Percentiles rank a stretch among this genome's conserved stretches.
Conservation (phyloP, 331 rosid species). For the Dryas integrifolia region DNA sequence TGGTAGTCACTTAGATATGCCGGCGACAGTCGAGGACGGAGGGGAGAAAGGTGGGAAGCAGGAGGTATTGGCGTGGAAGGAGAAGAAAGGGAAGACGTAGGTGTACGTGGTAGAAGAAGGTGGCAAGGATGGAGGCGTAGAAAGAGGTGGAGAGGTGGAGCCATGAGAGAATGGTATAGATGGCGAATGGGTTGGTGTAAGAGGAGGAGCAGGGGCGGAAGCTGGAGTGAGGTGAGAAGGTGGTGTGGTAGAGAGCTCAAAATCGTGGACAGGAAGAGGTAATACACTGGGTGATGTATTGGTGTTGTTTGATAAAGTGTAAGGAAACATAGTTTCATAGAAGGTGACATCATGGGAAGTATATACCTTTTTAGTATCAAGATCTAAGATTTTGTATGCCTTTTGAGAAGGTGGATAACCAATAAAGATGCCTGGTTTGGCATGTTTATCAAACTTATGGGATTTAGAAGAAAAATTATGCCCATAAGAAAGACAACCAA, state of each 20-base stretch:
- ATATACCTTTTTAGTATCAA: not conserved
- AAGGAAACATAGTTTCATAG: not conserved
- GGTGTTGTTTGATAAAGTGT: not conserved
- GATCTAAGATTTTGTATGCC: not conserved
- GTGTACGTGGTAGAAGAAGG: not conserved
- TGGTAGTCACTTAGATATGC: not conserved
- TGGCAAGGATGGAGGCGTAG: not conserved
- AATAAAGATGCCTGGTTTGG: not conserved
- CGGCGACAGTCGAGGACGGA: not conserved
- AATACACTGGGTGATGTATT: not conserved
- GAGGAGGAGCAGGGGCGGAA: not conserved
- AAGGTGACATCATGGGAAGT: not conserved
- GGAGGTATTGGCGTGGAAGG: no score
- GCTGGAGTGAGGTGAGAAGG: not conserved
- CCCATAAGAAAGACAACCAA: no score
- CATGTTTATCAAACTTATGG: not conserved
- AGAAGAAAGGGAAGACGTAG: not conserved
- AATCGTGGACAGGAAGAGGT: not conserved
- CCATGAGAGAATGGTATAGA: no score
- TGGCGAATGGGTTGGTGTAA: no score
- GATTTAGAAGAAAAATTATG: not conserved
- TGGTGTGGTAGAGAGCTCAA: not conserved
- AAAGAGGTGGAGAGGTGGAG: not conserved
- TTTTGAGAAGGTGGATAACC: not conserved
- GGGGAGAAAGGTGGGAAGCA: not conserved